phyloP scores from a whole-genome alignment of 805 yeast genomes.

The Komagataella pastoris region DNA sequence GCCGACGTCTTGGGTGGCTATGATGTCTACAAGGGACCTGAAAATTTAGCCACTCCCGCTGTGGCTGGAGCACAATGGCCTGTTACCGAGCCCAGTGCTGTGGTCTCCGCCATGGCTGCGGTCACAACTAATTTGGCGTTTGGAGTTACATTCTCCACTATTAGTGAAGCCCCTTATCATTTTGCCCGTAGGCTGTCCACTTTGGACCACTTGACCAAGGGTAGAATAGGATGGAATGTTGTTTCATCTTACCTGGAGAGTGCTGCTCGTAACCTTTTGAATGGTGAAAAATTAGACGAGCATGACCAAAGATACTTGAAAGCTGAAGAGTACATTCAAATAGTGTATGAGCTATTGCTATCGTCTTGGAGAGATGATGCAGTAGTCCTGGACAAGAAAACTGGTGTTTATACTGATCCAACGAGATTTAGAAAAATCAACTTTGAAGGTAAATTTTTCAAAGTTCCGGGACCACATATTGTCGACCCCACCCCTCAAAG shows the following conservation, averaged over 20 bases:
- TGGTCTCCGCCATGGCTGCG: conserved; percentile 27
- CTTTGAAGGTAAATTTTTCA: conserved; percentile 25
- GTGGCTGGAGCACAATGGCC: conserved; percentile 21
- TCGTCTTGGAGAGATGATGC: conserved; percentile 33
- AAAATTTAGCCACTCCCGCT: conserved; percentile 12
- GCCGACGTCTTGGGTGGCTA: conserved; percentile 28
- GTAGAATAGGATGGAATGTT: conserved; percentile 35
- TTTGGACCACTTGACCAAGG: conserved; percentile 26
- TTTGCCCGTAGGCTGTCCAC: conserved; percentile 30
- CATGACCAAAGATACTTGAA: conserved; percentile 26
- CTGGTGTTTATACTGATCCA: conserved; percentile 18
- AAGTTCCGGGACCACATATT: conserved; percentile 28
- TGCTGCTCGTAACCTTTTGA: conserved; percentile 25
- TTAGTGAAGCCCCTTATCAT: conserved; percentile 27
- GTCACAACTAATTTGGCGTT: conserved; percentile 25
- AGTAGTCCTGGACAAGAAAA: conserved; percentile 13
- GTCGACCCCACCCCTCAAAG: conserved; percentile 30
- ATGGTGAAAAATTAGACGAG: conserved; percentile 21
- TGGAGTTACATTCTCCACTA: conserved; percentile 28
- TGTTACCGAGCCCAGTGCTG: conserved; percentile 23
- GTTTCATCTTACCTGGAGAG: conserved; percentile 29
- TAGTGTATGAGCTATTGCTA: conserved; percentile 23
- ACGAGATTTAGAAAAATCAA: conserved; percentile 25
- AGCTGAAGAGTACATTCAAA: conserved; percentile 26
- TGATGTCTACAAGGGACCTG: conserved; percentile 24